phyloP scores from a whole-genome alignment of 805 yeast species.

The Metschnikowia kunwiensis region DNA sequence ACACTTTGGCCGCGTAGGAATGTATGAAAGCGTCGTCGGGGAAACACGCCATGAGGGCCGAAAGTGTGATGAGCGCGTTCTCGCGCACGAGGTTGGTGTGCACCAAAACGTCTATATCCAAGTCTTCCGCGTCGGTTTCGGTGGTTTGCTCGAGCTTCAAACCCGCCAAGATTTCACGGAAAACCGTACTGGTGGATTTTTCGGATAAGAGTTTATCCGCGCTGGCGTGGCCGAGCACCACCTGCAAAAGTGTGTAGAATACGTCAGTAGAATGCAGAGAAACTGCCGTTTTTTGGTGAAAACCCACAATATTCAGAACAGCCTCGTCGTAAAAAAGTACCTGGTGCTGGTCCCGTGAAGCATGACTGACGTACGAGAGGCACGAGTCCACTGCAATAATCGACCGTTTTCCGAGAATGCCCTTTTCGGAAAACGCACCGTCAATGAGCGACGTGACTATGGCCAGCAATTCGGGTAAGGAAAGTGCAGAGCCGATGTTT shows the following conservation, averaged over 20 bases:
- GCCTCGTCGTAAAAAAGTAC: slow-evolving; percentile 11
- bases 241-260: slow-evolving; percentile 12
- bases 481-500: slow-evolving; percentile 44
- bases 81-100: slow-evolving; percentile 49
- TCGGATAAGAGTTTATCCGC: slow-evolving; percentile 5
- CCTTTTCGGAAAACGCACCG: slow-evolving; percentile 38
- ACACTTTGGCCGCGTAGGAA: slow-evolving; percentile 12
- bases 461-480: slow-evolving; percentile 32
- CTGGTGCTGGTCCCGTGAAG: slow-evolving; percentile 9
- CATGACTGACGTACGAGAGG: slow-evolving; percentile 7
- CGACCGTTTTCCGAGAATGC: slow-evolving; percentile 48
- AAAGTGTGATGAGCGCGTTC: slow-evolving; percentile 45
- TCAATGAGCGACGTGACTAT: slow-evolving; percentile 30
- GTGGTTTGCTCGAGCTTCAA: slow-evolving; percentile 5
- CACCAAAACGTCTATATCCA: slow-evolving; percentile 44
- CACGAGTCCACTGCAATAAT: slow-evolving; percentile 43
- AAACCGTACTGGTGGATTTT: slow-evolving; percentile 5
- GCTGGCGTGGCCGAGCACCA: slow-evolving; percentile 10
- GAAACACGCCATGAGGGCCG: slow-evolving; percentile 26
- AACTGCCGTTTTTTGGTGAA: not conserved
- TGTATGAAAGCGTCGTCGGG: slow-evolving; percentile 9
- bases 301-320: slow-evolving; percentile 3
- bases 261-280: slow-evolving; percentile 2
- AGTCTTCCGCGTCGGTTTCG: slow-evolving; percentile 25
- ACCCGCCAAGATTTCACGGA: slow-evolving; percentile 5